Percentiles rank a stretch among this genome's conserved stretches.
phyloP scores from a whole-genome alignment of 2,329 filamentous ascomycete species.

The Chaetomiaceae sp. region DNA sequence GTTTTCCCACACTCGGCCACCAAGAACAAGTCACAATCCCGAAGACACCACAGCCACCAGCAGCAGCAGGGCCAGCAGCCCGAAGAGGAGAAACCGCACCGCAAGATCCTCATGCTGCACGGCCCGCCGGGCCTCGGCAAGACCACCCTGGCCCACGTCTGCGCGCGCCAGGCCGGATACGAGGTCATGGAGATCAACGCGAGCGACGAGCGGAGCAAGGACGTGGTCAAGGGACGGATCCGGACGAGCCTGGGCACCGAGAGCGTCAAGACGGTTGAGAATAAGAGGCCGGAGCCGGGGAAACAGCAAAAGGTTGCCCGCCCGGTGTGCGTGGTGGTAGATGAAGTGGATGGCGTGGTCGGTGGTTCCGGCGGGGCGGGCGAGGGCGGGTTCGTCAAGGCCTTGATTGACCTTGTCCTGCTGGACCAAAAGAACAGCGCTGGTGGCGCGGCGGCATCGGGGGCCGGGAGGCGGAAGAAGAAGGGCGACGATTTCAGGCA shows the following conservation, averaged over 20 bases:
- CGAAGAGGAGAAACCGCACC: slow-evolving; percentile 70
- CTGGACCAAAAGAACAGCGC: slow-evolving; percentile 76
- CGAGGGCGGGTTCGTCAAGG: slow-evolving; percentile 93
- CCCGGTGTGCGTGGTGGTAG: slow-evolving; percentile 89
- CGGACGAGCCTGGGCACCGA: slow-evolving; percentile 90
- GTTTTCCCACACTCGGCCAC: slow-evolving; percentile 78
- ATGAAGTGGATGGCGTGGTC: slow-evolving; percentile 94
- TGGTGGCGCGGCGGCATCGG: slow-evolving; percentile 28
- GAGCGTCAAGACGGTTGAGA: slow-evolving; percentile 74
- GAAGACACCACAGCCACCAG: slow-evolving; percentile 38
- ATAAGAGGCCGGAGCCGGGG: slow-evolving; percentile 48
- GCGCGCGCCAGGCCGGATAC: slow-evolving; percentile 90
- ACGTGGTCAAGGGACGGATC: slow-evolving; percentile 88
- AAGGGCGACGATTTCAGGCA: slow-evolving; percentile 85
- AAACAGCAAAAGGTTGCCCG: slow-evolving; percentile 67
- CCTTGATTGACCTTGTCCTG: slow-evolving; percentile 82
- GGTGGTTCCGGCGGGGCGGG: slow-evolving; percentile 70
- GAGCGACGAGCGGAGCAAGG: slow-evolving; percentile 84
- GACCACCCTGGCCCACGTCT: slow-evolving; percentile 93
- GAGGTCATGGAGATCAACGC: slow-evolving; percentile 97
- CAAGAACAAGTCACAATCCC: slow-evolving; percentile 43
- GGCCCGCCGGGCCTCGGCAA: slow-evolving; percentile 93
- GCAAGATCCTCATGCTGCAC: slow-evolving; percentile 84
- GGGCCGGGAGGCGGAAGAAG: slow-evolving; percentile 52
- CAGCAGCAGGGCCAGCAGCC: slow-evolving; percentile 37